These are phyloP conservation scores for Wickerhamiella spandovensis DNA, from an alignment of 805 yeast species.

Conservation along the genomic window DNA sequence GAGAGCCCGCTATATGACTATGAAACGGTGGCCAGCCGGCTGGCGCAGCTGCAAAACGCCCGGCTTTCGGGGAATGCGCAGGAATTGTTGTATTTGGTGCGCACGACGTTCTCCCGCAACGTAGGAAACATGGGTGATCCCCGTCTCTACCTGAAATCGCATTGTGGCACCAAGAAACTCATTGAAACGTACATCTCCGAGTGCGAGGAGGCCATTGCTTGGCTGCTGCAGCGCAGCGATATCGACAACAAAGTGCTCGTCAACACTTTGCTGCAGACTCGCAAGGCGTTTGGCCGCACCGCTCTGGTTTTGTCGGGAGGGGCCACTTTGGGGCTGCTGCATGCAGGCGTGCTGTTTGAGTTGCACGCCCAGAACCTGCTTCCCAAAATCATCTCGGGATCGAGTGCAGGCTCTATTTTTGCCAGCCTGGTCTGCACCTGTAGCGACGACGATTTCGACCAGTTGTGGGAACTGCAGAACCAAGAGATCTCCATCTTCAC, in stretches of 20 bases:
- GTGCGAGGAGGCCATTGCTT: conserved; percentile 41
- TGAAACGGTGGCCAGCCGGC: conserved; percentile 38
- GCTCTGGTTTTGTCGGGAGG: conserved; percentile 96
- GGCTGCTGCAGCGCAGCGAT: conserved; percentile 17
- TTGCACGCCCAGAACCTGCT: conserved; percentile 58
- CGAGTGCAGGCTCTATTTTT: conserved; percentile 91
- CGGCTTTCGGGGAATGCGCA: conserved; percentile 45
- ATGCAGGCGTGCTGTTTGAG: conserved; percentile 80
- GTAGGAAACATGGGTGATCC: conserved; percentile 79
- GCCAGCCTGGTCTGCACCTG: conserved; percentile 81
- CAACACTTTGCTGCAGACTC: conserved; percentile 71
- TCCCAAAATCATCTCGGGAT: conserved; percentile 84
- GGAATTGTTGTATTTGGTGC: conserved; percentile 51
- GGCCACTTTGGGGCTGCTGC: conserved; percentile 83
- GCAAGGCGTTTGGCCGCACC: conserved; percentile 86
- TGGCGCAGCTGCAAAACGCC: conserved; percentile 46
- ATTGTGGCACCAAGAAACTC: conserved; percentile 70
- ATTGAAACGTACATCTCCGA: conserved; percentile 77
- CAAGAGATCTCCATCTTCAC: conserved; percentile 46
- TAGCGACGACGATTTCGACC: conserved; percentile 48
- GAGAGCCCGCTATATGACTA: conserved; percentile 65
- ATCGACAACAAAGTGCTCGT: conserved; percentile 48
- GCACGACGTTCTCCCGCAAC: conserved; percentile 79
- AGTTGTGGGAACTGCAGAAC: conserved; percentile 37
- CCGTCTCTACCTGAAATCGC: conserved; percentile 60